These are phyloP conservation scores for Sesbania bispinosa DNA, from an alignment of 306 rosid species.

Conservation along the genomic window DNA sequence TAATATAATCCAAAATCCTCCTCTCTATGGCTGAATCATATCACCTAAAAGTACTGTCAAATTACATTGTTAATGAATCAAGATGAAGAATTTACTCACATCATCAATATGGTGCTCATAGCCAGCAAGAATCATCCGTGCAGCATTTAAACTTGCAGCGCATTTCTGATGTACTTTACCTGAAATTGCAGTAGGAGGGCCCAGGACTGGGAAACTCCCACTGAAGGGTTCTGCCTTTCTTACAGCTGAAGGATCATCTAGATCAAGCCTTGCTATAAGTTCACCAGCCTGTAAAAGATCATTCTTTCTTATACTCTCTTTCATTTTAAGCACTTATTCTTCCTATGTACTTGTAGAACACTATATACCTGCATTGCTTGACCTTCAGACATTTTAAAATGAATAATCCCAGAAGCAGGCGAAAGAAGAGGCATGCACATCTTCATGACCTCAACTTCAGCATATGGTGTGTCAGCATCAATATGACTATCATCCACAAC, in stretches of 20 bases:
- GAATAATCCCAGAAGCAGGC: constrained; percentile 93
- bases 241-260: constrained; percentile 97
- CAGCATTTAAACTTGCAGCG: constrained; percentile 80
- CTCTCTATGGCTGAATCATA: neutral
- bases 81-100: constrained; percentile 44
- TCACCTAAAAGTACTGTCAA: neutral
- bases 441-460: constrained; percentile 99
- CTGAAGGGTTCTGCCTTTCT: constrained; percentile 88
- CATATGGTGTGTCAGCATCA: constrained; percentile 89
- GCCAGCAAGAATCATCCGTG: constrained; percentile 95
- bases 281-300: constrained; percentile 74
- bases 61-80: constrained; percentile 3
- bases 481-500: constrained; percentile 71
- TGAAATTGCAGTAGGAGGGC: constrained; percentile 87
- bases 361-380: constrained; percentile 94
- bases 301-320: neutral
- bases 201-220: constrained; percentile 84
- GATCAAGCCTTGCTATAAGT: constrained; percentile 89
- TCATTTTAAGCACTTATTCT: neutral
- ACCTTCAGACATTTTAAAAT: constrained; percentile 89
- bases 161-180: constrained; percentile 98
- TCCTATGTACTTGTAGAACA: constrained; percentile 19
- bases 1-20: constrained; percentile 9
- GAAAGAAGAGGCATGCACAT: constrained; percentile 99
- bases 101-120: constrained; percentile 91